phyloP scores from a whole-genome alignment of 192 early-diverging fungal species.

The Backusella australiensis region DNA sequence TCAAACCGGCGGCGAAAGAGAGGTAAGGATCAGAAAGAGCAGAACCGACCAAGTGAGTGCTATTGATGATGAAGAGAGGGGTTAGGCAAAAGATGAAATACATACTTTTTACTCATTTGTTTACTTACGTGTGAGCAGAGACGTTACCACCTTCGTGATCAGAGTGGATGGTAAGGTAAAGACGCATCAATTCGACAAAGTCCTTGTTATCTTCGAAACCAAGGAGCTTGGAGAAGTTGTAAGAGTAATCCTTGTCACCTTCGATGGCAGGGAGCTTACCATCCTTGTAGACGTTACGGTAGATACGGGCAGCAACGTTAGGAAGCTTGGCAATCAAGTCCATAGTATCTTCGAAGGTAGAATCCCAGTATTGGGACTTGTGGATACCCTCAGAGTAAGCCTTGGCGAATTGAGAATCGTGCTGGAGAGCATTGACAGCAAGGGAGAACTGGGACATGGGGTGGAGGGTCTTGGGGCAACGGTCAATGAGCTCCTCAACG shows the following conservation, averaged over 20 bases:
- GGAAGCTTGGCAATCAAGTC: conserved; percentile 99
- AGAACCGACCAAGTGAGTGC: conserved; percentile 80
- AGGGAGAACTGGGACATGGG: conserved; percentile 99
- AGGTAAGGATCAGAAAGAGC: conserved; percentile 99
- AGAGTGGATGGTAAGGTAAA: conserved; percentile 99
- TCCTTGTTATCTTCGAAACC: conserved; percentile 86
- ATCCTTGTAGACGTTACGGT: conserved; percentile 98
- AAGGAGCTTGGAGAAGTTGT: conserved; percentile 92
- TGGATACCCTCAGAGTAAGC: conserved; percentile 90
- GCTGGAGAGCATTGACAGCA: conserved; percentile 96
- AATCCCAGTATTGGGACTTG: conserved; percentile 97
- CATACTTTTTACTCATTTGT: conserved; percentile 6
- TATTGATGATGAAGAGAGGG: background rate
- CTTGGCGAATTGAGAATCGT: conserved; percentile 96
- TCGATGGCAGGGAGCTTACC: conserved; percentile 90
- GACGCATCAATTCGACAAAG: conserved; percentile 97
- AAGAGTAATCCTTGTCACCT: conserved; percentile 87
- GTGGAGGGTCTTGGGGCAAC: conserved; percentile 98
- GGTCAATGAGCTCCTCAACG: conserved; percentile 97
- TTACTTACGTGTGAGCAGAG: conserved; percentile 84
- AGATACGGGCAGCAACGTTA: conserved; percentile 95
- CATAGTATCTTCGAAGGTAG: conserved; percentile 95
- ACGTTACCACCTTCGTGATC: conserved; percentile 99
- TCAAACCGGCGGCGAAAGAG: conserved; percentile 93
- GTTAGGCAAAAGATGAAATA: background rate